Evolutionary conservation across 169 alveolate species (phyloP).

Genomic region (Plasmodium sp.): DNA sequence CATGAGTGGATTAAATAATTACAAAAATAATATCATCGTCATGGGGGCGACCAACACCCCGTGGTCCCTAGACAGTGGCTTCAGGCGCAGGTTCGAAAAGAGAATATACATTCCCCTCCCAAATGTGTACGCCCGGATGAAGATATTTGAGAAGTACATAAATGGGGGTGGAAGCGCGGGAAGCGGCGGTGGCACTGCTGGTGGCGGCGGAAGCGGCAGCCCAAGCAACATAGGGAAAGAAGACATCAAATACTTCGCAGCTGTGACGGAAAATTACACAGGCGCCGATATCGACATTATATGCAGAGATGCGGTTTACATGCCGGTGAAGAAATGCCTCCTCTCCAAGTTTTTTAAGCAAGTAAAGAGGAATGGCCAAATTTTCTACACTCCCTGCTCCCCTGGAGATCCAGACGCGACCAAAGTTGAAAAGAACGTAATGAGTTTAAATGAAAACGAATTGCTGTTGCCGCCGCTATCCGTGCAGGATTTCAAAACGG

Average conservation of each 20-base stretch:
- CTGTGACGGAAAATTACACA: conserved; percentile 82
- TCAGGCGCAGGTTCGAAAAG: conserved; percentile 97
- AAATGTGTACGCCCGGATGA: conserved; percentile 92
- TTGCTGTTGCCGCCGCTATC: conserved; percentile 85
- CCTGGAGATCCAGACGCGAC: conserved; percentile 86
- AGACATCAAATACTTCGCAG: conserved; percentile 83
- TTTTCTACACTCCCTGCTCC: conserved; percentile 85
- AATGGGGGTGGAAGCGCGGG: conserved; percentile 76
- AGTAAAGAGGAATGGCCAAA: conserved; percentile 59
- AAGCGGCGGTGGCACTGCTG: conserved; percentile 84
- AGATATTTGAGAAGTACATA: conserved; percentile 85
- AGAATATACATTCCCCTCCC: conserved; percentile 99
- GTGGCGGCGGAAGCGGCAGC: conserved; percentile 84
- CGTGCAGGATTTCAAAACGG: conserved; percentile 69
- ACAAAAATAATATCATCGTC: conserved; percentile 76
- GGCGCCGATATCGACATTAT: conserved; percentile 82
- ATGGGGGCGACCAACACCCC: conserved; percentile 92
- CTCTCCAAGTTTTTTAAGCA: conserved; percentile 79
- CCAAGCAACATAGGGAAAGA: conserved; percentile 83
- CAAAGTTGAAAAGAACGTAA: conserved; percentile 81
- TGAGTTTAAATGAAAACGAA: conserved; percentile 85
- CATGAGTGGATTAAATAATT: conserved; percentile 94
- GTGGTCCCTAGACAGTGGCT: conserved; percentile 99
- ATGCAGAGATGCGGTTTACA: conserved; percentile 80
- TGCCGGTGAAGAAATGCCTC: conserved; percentile 81